Evolutionary conservation across 257 asterid species (phyloP), one percentile per base, ranked within the genome.

Genomic region (Striga asiatica): DNA sequence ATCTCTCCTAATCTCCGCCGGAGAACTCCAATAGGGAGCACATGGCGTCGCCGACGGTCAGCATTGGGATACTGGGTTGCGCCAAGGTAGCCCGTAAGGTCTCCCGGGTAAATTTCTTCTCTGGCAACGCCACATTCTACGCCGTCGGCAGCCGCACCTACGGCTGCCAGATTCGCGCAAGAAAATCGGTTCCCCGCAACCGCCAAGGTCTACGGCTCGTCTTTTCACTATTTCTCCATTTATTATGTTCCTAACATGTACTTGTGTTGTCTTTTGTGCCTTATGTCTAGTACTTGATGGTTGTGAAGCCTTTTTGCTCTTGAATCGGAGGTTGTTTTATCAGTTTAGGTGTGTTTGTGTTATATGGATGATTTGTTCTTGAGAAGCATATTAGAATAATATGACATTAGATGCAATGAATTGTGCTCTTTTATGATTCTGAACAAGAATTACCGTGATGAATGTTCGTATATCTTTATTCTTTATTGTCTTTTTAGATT

Each of bases 91-190:
- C 89, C 8, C 78, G 88, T 0, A 82, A 79, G 50, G 62, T 77
- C 8, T 79, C 84, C 8, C 69, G 86, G 0, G 81, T 84, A 22
- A 80, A 81, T 55, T 16, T 0, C 16, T 80, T 77, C 32, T 69
- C 93, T 46, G 79, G 82, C 14, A 76, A 74, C 48, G 67, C 86
- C 69, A 71, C 72, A 20, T 68, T 80, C 14, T 55, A 68, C 56
- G 95, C 89, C 59, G 53, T 85, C 28, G 93, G 81, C 59, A 79
- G 95, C 69, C 81, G 95, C 34, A 55, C 84, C n/a, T n/a, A 59
- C 42, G 80, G 95, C 93, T 16, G 29, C 61, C 50, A 71, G 60
- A 64, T 85, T 79, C 75, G 84, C 84, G 10, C 48, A 47, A 6
- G 89, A 79, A 0, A 82, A 78, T 39, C 66, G 64, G 8, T 77